Conservation (phyloP, 1,284 basidiomycete species). For the Lentinula novae-zelandiae region DNA sequence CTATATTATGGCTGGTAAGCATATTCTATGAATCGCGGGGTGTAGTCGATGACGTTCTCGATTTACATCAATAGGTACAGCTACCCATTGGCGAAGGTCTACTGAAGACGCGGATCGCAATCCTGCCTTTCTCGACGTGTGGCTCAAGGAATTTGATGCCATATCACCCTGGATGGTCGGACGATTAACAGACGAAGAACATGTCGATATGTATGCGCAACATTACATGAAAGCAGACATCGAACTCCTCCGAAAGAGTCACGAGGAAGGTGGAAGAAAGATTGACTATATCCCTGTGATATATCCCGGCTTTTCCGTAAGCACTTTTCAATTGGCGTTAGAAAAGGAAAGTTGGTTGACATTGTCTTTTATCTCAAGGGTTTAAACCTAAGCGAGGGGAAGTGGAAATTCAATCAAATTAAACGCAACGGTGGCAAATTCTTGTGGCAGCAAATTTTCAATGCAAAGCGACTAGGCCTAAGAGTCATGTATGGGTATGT, state of each 20-base stretch:
- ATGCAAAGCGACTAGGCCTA: constrained; percentile 56
- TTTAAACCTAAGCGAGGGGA: constrained; percentile 61
- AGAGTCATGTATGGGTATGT: constrained; percentile 51
- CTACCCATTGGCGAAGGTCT: constrained; percentile 68
- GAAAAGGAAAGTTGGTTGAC: constrained; percentile 3
- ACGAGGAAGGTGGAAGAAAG: constrained; percentile 43
- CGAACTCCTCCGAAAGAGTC: constrained; percentile 50
- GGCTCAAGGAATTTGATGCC: constrained; percentile 70
- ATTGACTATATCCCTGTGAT: constrained; percentile 75
- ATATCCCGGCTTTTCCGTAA: constrained; percentile 69
- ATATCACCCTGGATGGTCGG: constrained; percentile 78
- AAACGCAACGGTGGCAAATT: constrained; percentile 67
- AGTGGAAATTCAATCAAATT: constrained; percentile 65
- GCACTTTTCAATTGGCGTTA: constrained; percentile 23
- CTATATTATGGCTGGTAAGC: constrained; percentile 57
- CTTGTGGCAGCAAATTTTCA: constrained; percentile 71
- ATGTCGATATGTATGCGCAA: constrained; percentile 56
- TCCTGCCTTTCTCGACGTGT: constrained; percentile 58
- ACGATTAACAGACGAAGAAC: constrained; percentile 50
- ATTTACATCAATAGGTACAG: constrained; percentile 31
- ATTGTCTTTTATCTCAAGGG: constrained; percentile 37
- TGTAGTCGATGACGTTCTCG: not conserved
- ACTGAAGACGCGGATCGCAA: constrained; percentile 63
- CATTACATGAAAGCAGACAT: constrained; percentile 59
- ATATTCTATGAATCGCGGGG: not conserved